Evolutionary conservation across 176 grass and related monocot species (phyloP), one percentile per base, ranked within the genome.

Genomic region (Bothriochloa decipiens): DNA sequence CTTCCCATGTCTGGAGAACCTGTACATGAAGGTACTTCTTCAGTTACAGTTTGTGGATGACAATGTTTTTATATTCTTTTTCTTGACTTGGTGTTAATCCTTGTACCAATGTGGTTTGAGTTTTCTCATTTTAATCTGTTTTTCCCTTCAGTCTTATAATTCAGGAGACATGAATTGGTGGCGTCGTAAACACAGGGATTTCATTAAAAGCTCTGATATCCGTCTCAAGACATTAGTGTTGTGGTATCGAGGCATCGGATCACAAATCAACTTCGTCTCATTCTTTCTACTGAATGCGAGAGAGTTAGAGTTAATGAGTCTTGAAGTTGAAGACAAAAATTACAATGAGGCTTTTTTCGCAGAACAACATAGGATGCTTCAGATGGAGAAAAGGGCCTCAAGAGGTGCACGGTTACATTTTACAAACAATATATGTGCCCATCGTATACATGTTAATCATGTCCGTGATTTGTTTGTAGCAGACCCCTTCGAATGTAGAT

Each of bases 251-350:
- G 50, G 32, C 11, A 76, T 57, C 49, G 23, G 0, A 11, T 22
- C 9, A 37, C 50, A 37, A 15, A 11, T 76, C 0, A 37, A 16
- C 47, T 58, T 76, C n/a, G 74, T 11, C 29, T 58, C 50, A 12
- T 76, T 76, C 18, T 76, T 76, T 76, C 0, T 76, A 36, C 4
- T 76, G 50, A 76, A 76, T 76, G 74, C 74, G 29, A 60, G 22
- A 77, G 53, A 61, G 53, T 40, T 77, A 37, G 33, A 77, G 22
- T 6, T 25, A 4, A 15, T 61, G 5, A 61, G 5, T 9, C 32
- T 77, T 14, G 11, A 4, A 35, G 20, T 37, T 40, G 6, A 22
- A 8, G 1, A 0, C 0, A 2, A 5, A 0, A 1, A 40, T 77
- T 13, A 52, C 43, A 74, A 58, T 35, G 32, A 57, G 2, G 9